A percentile compares a stretch with the other conserved stretches of the same genome.
These are phyloP conservation scores for Monascus purpureus DNA, from an alignment of 495 filamentous ascomycete species.

Conservation along the genomic window DNA sequence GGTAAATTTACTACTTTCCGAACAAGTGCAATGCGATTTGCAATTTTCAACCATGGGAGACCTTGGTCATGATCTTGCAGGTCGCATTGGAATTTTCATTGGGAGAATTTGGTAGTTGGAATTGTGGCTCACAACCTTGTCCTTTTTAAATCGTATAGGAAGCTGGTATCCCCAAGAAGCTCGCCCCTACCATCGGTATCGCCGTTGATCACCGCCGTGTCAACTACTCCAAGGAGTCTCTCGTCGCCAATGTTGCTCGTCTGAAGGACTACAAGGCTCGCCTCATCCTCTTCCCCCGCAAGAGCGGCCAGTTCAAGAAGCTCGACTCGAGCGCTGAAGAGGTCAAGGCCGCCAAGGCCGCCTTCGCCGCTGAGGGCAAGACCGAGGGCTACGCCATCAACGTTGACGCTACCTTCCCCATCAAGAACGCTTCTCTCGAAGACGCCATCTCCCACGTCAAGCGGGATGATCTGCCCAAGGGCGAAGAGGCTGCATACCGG, in stretches of 20 bases:
- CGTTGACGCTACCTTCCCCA: conserved; percentile 48
- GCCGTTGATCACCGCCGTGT: conserved; percentile 87
- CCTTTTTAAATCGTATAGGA: conserved; percentile 54
- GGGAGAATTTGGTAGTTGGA: not conserved
- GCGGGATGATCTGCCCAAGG: conserved; percentile 63
- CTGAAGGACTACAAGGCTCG: conserved; percentile 90
- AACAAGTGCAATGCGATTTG: too few species aligned
- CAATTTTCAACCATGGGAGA: not conserved
- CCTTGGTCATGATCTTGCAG: not conserved
- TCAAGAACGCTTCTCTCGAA: conserved; percentile 46
- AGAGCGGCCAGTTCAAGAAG: conserved; percentile 78
- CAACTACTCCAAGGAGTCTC: conserved; percentile 90
- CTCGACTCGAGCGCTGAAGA: conserved; percentile 80
- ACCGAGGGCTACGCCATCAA: conserved; percentile 39
- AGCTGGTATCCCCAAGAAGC: conserved; percentile 87
- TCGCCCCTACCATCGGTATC: conserved; percentile 93
- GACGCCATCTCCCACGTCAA: conserved; percentile 62
- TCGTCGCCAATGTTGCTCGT: conserved; percentile 85
- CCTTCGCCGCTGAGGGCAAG: conserved; percentile 33
- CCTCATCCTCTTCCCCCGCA: conserved; percentile 95
- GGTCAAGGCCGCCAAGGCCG: conserved; percentile 55
- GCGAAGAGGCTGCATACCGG: conserved; percentile 70
- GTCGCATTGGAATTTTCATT: too few species aligned
- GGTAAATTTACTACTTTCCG: conserved; percentile 55
- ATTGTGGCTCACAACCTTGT: conserved; percentile 6